phyloP scores from a whole-genome alignment of 2,329 filamentous ascomycete genomes.

The Alternaria triticimaculans region DNA sequence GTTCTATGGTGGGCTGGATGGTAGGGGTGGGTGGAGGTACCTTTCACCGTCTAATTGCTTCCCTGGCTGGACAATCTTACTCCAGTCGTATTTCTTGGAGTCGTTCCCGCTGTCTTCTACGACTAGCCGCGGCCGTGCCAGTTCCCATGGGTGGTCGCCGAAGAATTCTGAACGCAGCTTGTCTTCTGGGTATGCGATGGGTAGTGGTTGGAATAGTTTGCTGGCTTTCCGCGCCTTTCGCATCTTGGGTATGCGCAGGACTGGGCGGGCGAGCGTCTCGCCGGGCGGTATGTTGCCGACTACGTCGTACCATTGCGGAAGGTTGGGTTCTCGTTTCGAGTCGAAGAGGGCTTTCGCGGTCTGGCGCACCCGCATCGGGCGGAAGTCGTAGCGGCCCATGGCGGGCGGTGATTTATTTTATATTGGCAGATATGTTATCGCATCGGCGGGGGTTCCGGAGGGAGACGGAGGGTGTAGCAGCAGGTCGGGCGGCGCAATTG shows the following conservation, averaged over 20 bases:
- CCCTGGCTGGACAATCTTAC: slow-evolving; percentile 74
- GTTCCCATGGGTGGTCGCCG: slow-evolving; percentile 94
- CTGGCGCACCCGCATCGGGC: slow-evolving; percentile 60
- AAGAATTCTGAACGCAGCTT: slow-evolving; percentile 81
- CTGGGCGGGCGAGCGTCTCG: slow-evolving; percentile 64
- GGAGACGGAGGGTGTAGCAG: not conserved
- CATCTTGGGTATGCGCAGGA: slow-evolving; percentile 55
- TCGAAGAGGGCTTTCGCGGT: slow-evolving; percentile 59
- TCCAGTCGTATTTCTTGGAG: slow-evolving; percentile 78
- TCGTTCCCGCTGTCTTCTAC: slow-evolving; percentile 88
- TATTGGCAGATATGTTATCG: not conserved
- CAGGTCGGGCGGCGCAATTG: slow-evolving; percentile 8
- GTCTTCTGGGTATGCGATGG: slow-evolving; percentile 84
- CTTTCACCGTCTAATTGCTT: slow-evolving; percentile 84
- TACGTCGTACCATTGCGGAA: slow-evolving; percentile 65
- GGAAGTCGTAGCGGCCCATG: slow-evolving; percentile 62
- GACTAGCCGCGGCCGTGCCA: slow-evolving; percentile 84
- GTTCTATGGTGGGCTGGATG: no score
- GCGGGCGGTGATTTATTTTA: slow-evolving; percentile 9
- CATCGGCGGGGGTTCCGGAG: not conserved
- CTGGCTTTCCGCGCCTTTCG: slow-evolving; percentile 64
- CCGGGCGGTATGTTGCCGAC: slow-evolving; percentile 65
- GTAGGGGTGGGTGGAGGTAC: slow-evolving; percentile 53
- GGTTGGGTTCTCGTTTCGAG: slow-evolving; percentile 47
- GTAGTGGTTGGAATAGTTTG: slow-evolving; percentile 80